Percentiles rank a stretch among this genome's conserved stretches.
Evolutionary conservation across 176 grass and related monocot species (phyloP).

Genomic region (Avena insularis): DNA sequence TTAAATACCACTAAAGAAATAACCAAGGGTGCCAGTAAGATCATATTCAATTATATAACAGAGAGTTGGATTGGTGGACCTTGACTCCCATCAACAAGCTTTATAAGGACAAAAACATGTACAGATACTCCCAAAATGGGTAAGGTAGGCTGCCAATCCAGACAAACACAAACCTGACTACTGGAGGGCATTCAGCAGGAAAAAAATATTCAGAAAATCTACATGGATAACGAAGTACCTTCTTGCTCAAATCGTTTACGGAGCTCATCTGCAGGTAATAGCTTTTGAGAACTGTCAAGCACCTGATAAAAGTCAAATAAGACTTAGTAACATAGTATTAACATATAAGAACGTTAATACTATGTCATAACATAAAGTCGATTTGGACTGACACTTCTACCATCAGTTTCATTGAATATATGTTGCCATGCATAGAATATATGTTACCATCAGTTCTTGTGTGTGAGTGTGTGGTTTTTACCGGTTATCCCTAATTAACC

Average conservation of each 20-base stretch:
- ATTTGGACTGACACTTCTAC: not conserved
- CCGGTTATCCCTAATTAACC: no score
- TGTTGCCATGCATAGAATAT: not conserved
- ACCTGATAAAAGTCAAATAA: conserved; percentile 61
- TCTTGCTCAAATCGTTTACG: conserved; percentile 82
- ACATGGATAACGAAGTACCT: conserved; percentile 57
- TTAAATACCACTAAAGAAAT: not conserved
- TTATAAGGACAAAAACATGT: conserved; percentile 5
- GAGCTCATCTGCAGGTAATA: conserved; percentile 76
- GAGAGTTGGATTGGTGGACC: not conserved
- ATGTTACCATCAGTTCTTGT: no score
- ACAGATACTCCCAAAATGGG: not conserved
- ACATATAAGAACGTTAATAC: not conserved
- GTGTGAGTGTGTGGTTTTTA: no score
- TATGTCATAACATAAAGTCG: not conserved
- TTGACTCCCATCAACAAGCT: not conserved
- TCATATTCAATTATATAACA: not conserved
- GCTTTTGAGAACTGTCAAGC: conserved; percentile 83
- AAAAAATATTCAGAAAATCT: not conserved
- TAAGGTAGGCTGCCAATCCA: not conserved
- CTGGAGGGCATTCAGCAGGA: not conserved
- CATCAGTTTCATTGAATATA: not conserved
- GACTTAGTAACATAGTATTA: conserved; percentile 3
- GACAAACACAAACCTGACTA: not conserved
- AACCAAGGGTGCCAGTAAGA: not conserved